Base-by-base conservation (phyloP, 306 rosid genomes). In the Citrullus mucosospermus region DNA sequence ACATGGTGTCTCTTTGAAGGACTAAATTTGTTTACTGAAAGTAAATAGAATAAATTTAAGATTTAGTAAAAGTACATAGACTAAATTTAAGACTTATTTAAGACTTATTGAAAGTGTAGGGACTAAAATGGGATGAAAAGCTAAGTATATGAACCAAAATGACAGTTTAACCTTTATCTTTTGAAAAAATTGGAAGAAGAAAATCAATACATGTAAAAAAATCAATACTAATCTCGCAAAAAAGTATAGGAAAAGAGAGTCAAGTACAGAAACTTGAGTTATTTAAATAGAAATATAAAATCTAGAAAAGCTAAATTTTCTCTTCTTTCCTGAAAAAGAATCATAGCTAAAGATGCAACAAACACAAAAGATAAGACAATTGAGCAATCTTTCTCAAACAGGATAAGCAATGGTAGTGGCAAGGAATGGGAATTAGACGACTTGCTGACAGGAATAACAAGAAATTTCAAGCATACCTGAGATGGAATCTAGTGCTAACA, bases 401-500 rank as follows among this genome's bases (percentile, higher is more conserved):
- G 48, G 50, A 36, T 36, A 65, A 38, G 25, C 39, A 13, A 70
- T 70, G 38, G 57, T 46, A 68, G 54, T 68, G 18, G 34, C 1
- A 63, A 62, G 20, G 57, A 13, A 32, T 10, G 50, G 20, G 4
- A 78, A 71, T 48, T 14, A 67, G 43, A 25, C 13, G 22, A 34
- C 46, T n/a, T 36, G 63, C 18, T 75, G 32, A 65, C 28, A 46
- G 38, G 22, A 76, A 18, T 15, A 54, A 32, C 41, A 14, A 30
- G 22, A 10, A 51, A 20, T 34, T 75, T 59, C 53, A 12, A 15
- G 62, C 36, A 11, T 85, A 95, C 98, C 98, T 80, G 91, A 89
- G 82, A 95, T 88, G 58, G 97, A 88, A 77, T 95, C 98, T 85
- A 95, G 81, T 72, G 98, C 98, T 81, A 92, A 86, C 85, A 95